These are phyloP conservation scores for Penicillium brevicompactum DNA, from an alignment of 2,329 filamentous ascomycete genomes.

Conservation along the genomic window DNA sequence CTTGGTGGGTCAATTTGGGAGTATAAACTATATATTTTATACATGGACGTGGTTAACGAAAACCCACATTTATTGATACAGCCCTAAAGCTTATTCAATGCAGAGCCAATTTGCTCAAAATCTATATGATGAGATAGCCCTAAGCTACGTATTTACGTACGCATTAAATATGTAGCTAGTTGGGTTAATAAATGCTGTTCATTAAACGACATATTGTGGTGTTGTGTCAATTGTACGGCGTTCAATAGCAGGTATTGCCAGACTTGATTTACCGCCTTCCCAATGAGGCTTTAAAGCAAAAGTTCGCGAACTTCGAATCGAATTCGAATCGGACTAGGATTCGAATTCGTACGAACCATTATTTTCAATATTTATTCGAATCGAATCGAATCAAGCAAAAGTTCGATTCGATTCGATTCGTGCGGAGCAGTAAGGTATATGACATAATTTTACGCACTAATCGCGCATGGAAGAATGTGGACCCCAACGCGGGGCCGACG, in stretches of 20 bases:
- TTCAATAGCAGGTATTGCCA: background rate
- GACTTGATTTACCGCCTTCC: background rate
- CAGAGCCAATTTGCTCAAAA: background rate
- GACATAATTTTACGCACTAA: too few relatives aligned
- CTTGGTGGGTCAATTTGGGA: background rate
- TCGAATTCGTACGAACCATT: background rate
- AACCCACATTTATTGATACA: background rate
- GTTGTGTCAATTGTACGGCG: too few relatives aligned
- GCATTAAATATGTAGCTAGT: too few relatives aligned
- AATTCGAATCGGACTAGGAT: background rate
- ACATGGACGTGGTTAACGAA: background rate
- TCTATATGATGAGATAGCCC: background rate
- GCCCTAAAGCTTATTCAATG: background rate
- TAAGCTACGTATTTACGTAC: too few relatives aligned
- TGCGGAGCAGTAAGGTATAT: background rate
- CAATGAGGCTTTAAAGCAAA: background rate
- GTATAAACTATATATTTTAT: background rate
- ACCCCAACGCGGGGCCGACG: too few relatives aligned
- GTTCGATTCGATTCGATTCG: background rate
- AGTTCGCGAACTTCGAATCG: background rate
- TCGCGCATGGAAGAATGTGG: too few relatives aligned
- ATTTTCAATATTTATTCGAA: background rate
- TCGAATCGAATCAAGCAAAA: background rate
- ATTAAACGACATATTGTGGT: too few relatives aligned
- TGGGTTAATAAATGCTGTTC: too few relatives aligned